Percentiles rank a stretch among this genome's conserved stretches.
Conservation (phyloP, 2,329 filamentous ascomycete species). For the Chrysosporium queenslandicum region DNA sequence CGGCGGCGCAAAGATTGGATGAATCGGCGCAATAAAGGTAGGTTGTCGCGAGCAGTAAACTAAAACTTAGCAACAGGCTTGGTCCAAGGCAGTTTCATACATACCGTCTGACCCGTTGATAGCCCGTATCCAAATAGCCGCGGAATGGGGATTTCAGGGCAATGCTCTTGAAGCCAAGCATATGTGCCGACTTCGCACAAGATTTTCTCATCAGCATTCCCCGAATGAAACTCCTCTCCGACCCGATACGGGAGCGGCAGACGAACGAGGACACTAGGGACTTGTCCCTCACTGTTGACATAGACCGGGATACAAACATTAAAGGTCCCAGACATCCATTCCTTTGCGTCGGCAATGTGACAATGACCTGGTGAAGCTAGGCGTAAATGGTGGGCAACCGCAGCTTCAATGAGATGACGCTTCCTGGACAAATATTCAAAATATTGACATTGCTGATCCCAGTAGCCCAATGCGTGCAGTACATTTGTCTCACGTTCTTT, state of each 20-base stretch:
- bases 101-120: slow-evolving; percentile 18
- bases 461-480: slow-evolving; percentile 20
- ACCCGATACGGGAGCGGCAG: slow-evolving; percentile 7
- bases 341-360: slow-evolving; percentile 9
- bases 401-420: slow-evolving; percentile 4
- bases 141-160: slow-evolving; percentile 15
- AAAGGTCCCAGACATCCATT: slow-evolving; percentile 27
- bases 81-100: neutral
- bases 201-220: slow-evolving; percentile 11
- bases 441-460: slow-evolving; percentile 15
- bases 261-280: neutral
- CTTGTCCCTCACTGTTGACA: neutral
- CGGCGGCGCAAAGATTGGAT: neutral
- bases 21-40: too few relatives aligned
- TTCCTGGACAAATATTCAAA: slow-evolving; percentile 7
- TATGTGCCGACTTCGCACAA: slow-evolving; percentile 14
- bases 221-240: slow-evolving; percentile 4
- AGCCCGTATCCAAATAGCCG: slow-evolving; percentile 18
- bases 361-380: slow-evolving; percentile 6
- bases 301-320: slow-evolving; percentile 27
- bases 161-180: slow-evolving; percentile 14
- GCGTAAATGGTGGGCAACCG: slow-evolving; percentile 14
- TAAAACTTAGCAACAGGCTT: neutral
- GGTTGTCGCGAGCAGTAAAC: slow-evolving; percentile 1
- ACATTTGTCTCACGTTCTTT: slow-evolving; percentile 21